Percentiles rank a stretch among this genome's conserved stretches.
Conservation (phyloP, 306 rosid genomes). For the Castanea sativa region DNA sequence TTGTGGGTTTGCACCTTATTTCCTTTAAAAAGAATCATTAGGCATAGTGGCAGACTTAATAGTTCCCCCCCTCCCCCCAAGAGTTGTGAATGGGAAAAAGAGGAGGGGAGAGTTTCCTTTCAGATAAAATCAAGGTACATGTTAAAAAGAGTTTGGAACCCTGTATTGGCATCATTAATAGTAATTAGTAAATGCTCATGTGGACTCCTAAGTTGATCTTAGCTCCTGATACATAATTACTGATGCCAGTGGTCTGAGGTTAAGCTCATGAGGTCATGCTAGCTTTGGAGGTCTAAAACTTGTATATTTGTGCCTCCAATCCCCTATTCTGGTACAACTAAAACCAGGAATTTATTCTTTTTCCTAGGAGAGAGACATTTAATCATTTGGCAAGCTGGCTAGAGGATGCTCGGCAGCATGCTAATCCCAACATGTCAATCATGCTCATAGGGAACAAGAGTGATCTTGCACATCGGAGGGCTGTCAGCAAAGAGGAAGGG, state of each 20-base stretch:
- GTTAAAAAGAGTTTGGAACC: not conserved
- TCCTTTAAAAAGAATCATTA: not conserved
- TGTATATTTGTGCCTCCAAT: not conserved
- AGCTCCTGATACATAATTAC: not conserved
- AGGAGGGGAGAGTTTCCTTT: not conserved
- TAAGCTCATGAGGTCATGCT: not conserved
- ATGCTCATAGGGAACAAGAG: conserved; percentile 90
- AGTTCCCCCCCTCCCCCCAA: too few relatives aligned
- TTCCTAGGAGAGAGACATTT: conserved; percentile 86
- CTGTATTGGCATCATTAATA: not conserved
- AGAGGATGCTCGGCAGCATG: conserved; percentile 99
- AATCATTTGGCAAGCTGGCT: conserved; percentile 90
- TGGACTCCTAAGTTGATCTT: not conserved
- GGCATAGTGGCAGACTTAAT: not conserved
- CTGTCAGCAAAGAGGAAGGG: conserved; percentile 96
- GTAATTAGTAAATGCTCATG: not conserved
- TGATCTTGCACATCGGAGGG: conserved; percentile 89
- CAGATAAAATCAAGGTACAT: not conserved
- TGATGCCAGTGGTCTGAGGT: not conserved
- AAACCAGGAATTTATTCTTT: conserved; percentile 10
- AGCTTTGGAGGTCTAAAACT: not conserved
- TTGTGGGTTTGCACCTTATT: not conserved
- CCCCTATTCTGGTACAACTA: not conserved
- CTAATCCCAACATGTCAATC: conserved; percentile 93
- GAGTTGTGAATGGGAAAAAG: not conserved